A percentile compares a stretch with the other conserved stretches of the same genome.
Conservation (phyloP, 106 monocot species). For the Dactylorhiza incarnata region DNA sequence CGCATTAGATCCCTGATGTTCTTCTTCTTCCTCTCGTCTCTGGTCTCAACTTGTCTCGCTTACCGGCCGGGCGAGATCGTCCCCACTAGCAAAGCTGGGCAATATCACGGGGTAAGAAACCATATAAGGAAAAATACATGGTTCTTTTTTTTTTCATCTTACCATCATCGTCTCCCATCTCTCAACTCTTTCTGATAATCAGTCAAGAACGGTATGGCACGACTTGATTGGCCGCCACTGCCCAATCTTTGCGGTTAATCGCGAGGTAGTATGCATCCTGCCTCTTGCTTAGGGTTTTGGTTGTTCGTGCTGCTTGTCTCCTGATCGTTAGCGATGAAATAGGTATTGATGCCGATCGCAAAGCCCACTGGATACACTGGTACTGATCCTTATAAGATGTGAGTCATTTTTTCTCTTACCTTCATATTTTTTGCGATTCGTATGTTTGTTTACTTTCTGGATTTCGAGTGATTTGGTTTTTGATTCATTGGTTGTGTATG, state of each 20-base stretch:
- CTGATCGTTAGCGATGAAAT: slow-evolving; percentile 1
- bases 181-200: slow-evolving; percentile 11
- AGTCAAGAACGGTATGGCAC: slow-evolving; percentile 81
- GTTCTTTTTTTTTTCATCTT: not conserved
- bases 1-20: not conserved
- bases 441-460: not conserved
- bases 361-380: slow-evolving; percentile 87
- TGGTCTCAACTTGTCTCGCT: slow-evolving; percentile 33
- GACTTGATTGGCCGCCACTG: slow-evolving; percentile 92
- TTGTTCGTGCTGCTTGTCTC: not conserved
- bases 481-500: not conserved
- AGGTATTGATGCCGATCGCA: slow-evolving; percentile 81
- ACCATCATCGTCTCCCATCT: not conserved
- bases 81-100: slow-evolving; percentile 73
- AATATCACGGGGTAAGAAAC: slow-evolving; percentile 78
- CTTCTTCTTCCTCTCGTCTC: slow-evolving; percentile 18
- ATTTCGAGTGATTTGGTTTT: not conserved
- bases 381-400: slow-evolving; percentile 97
- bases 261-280: slow-evolving; percentile 41
- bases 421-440: not conserved
- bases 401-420: slow-evolving; percentile 7
- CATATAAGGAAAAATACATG: slow-evolving; percentile 7
- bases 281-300: slow-evolving; percentile 4
- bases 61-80: slow-evolving; percentile 92
- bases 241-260: slow-evolving; percentile 84